Evolutionary conservation across 2,329 filamentous ascomycete genomes (phyloP).

Genomic region (Fusarium continuum): DNA sequence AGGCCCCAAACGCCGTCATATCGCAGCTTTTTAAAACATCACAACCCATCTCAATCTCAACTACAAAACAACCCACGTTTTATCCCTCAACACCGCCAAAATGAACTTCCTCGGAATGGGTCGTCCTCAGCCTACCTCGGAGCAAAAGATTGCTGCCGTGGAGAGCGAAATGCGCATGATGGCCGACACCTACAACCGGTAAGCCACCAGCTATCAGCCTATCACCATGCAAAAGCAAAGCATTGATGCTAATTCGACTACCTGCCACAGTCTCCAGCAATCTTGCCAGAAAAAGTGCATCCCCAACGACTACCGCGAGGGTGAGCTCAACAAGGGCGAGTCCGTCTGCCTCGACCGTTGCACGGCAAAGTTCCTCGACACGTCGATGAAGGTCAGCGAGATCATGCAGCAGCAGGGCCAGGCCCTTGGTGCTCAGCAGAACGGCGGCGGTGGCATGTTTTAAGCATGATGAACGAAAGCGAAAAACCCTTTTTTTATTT

Average conservation of each 20-base stretch:
- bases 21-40: constrained; percentile 16
- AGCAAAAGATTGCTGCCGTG: constrained; percentile 95
- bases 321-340: constrained; percentile 98
- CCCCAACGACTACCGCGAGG: constrained; percentile 90
- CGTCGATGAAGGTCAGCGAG: constrained; percentile 97
- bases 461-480: constrained; percentile 21
- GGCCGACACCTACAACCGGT: constrained; percentile 98
- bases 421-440: constrained; percentile 62
- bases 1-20: constrained; percentile 18
- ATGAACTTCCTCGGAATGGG: constrained; percentile 62
- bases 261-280: constrained; percentile 76
- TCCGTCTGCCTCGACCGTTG: constrained; percentile 98
- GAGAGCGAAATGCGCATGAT: constrained; percentile 98
- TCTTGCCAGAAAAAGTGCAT: constrained; percentile 96
- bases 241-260: not conserved
- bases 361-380: constrained; percentile 97
- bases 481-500: not conserved
- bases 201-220: constrained; percentile 42
- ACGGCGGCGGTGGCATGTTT: constrained; percentile 49
- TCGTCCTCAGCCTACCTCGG: constrained; percentile 85
- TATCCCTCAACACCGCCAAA: constrained; percentile 35
- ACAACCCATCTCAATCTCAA: not conserved
- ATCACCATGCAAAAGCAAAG: not conserved
- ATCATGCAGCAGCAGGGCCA: constrained; percentile 91
- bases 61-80: not conserved